Base-by-base conservation (phyloP, 805 yeast species). In the Metschnikowia amazonensis region DNA sequence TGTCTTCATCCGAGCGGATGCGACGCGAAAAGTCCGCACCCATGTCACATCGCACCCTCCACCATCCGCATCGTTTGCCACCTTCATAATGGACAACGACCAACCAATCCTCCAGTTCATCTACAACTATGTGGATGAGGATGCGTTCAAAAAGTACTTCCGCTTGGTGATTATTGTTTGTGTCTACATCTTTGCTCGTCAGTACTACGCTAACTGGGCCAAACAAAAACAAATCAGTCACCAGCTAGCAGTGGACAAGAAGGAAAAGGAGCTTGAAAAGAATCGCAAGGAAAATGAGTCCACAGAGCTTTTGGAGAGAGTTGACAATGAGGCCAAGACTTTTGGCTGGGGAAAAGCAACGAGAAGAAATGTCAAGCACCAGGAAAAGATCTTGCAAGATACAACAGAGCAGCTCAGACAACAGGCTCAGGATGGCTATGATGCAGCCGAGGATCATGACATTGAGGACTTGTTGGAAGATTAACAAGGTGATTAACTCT, bases 311-410 rank as follows among this genome's bases (percentile, higher is more conserved):
- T 62, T 69, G 35, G 67, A 67, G 33, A 45, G 52, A 41, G 60
- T 70, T 52, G 58, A 62, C 36, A 40, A 52, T 10, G 74, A 69
- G 53, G 80, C 80, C 29, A 60, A 67, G 31, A 52, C 72, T 4
- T 85, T 85, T 70, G 92, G 94, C 24, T 85, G 89, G 89, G 94
- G 94, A 45, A 86, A 85, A 61, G 75, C 75, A 58, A 84, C 90
- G 5, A 77, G 90, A 69, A 70, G 71, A 52, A 72, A 71, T 47
- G 79, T 79, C 34, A 76, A 79, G 44, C 69, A 70, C 48, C 81
- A 81, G 55, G 77, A 81, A 55, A 69, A 77, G 45, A 51, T 75
- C 13, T 67, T 84, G 33, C 80, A 81, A 55, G 75, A 78, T 41
- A 60, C 66, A 13, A 60, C 68, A 37, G 60, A 64, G 17, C 65